Percentiles rank a stretch among this genome's conserved stretches.
Conservation (phyloP, 345 rosid genomes). For the Brassica incana region DNA sequence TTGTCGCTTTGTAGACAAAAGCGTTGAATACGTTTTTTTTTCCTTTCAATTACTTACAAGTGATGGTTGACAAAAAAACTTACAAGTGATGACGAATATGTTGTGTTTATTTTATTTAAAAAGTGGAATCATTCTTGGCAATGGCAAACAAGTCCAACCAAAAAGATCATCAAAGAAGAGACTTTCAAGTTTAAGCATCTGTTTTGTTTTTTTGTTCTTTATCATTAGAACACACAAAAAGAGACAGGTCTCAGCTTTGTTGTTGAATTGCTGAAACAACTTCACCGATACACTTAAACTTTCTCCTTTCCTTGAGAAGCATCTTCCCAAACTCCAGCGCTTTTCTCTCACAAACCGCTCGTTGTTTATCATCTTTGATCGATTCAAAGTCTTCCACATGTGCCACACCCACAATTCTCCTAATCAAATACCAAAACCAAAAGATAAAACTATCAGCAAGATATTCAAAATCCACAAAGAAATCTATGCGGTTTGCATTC, state of each 20-base stretch:
- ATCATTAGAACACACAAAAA: background rate
- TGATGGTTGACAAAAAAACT: too few species aligned
- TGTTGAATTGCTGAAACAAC: slow-evolving; percentile 61
- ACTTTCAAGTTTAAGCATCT: slow-evolving; percentile 10
- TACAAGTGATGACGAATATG: too few species aligned
- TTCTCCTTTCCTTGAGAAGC: slow-evolving; percentile 75
- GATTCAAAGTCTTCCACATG: slow-evolving; percentile 98
- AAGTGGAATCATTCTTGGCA: background rate
- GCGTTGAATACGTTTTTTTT: too few species aligned
- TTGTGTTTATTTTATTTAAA: background rate
- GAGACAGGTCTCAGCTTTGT: slow-evolving; percentile 14
- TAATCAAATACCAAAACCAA: slow-evolving; percentile 29
- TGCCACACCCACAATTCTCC: slow-evolving; percentile 96
- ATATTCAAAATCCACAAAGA: background rate
- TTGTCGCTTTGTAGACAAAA: too few species aligned
- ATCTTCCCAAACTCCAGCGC: slow-evolving; percentile 72
- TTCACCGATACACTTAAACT: slow-evolving; percentile 62
- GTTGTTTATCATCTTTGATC: slow-evolving; percentile 52
- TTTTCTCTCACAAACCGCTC: slow-evolving; percentile 70
- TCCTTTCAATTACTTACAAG: background rate
- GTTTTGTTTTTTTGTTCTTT: background rate
- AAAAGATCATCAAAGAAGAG: background rate
- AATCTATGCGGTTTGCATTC: background rate
- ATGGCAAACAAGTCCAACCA: background rate
- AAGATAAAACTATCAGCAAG: background rate